Base-by-base conservation (phyloP, 2,329 filamentous ascomycete species). In the Penicillium sumatraense region DNA sequence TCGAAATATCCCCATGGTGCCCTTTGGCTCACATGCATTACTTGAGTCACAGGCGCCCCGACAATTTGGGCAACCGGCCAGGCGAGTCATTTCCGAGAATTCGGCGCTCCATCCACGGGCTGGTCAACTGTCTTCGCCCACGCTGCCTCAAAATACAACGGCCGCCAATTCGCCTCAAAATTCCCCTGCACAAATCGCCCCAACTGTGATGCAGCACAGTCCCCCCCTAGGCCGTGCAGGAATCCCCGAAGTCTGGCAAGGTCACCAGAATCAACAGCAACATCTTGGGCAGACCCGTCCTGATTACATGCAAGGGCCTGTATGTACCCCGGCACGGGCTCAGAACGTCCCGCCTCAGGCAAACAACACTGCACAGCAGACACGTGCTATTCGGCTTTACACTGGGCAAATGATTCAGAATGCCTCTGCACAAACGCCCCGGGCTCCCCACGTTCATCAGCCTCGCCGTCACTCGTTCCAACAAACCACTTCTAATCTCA, bases 21-120 rank as follows among this genome's bases (percentile, higher is more conserved):
- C 51, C 66, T 35, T 67, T 63, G 40, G 5, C 10, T 8, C 40
- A n/a, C n/a, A n/a, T n/a, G n/a, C n/a, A n/a, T n/a, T n/a, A n/a
- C n/a, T n/a, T n/a, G n/a, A n/a, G n/a, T n/a, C n/a, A n/a, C n/a
- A n/a, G 11, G 13, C 8, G 6, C 40, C 40, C 5, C 40, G 11
- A 27, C 38, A 14, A n/a, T 14, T 13, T 41, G 6, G 6, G 9
- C 38, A 9, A 20, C 38, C 2, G 11, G 38, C 13, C 10, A 13
- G 16, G 38, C 20, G 20, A 41, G n/a, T 16, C 7, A 36, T 4
- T 10, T 16, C 33, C 33, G 10, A 16, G 6, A 3, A 3, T 18
- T 36, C 10, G 31, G 11, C 31, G 11, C 13, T 20, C 20, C 21
- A 23, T 14, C 38, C 21, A n/a, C n/a, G n/a, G n/a, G n/a, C n/a